A percentile compares a stretch with the other conserved stretches of the same genome.
Evolutionary conservation across 129 eudicot genomes (phyloP).

Genomic region (Flaveria brownii): DNA sequence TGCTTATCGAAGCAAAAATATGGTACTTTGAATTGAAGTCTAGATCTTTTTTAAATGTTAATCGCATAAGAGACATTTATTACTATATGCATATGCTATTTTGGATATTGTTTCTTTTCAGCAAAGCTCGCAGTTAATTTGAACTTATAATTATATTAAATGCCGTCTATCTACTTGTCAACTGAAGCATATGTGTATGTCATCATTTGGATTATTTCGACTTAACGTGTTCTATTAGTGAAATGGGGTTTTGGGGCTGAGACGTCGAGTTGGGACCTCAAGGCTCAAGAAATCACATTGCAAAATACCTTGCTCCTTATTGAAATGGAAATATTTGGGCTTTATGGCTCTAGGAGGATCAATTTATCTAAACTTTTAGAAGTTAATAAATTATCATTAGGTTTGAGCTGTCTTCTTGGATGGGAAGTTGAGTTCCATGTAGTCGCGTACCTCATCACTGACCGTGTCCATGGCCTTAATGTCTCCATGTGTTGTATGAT

Average conservation of each 20-base stretch:
- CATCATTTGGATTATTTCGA: background rate
- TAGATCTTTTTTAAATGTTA: conserved; percentile 49
- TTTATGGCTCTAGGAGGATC: too few relatives aligned
- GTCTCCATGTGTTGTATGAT: too few relatives aligned
- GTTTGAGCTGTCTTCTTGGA: too few relatives aligned
- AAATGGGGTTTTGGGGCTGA: background rate
- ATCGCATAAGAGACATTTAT: conserved; percentile 32
- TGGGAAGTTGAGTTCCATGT: too few relatives aligned
- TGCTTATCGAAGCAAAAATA: conserved; percentile 21
- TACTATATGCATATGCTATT: conserved; percentile 28
- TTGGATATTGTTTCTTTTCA: conserved; percentile 28
- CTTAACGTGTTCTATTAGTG: background rate
- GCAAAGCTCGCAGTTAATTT: conserved; percentile 34
- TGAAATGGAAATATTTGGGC: too few relatives aligned
- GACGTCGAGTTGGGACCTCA: too few relatives aligned
- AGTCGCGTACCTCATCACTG: too few relatives aligned
- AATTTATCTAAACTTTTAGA: too few relatives aligned
- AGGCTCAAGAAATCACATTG: too few relatives aligned
- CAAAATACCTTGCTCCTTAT: too few relatives aligned
- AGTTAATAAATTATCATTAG: too few relatives aligned
- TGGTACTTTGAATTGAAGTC: conserved; percentile 50
- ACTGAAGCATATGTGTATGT: conserved; percentile 29
- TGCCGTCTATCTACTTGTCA: background rate
- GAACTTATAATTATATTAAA: conserved; percentile 21
- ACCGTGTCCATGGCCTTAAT: too few relatives aligned